phyloP scores from a whole-genome alignment of 148 eudicot species.

The Amaranthus cruentus region DNA sequence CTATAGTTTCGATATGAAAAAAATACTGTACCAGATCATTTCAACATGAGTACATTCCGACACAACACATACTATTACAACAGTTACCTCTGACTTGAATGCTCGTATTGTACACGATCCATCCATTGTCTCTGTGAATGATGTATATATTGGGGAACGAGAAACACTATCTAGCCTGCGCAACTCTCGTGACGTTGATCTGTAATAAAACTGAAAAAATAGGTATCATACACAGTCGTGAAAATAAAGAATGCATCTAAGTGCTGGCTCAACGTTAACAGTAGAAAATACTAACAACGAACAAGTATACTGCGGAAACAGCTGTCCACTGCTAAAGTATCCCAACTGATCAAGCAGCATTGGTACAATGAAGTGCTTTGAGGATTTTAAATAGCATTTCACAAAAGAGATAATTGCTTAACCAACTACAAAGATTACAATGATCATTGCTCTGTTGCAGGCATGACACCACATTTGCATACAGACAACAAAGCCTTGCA shows the following conservation, averaged over 20 bases:
- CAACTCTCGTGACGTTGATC: conserved; percentile 91
- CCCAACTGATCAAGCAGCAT: no score
- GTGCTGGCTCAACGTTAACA: not conserved
- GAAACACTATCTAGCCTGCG: conserved; percentile 98
- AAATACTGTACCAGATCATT: not conserved
- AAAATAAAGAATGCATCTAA: not conserved
- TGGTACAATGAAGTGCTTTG: no score
- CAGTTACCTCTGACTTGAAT: conserved; percentile 63
- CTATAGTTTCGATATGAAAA: not conserved
- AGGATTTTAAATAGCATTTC: no score
- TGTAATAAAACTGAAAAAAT: conserved; percentile 76
- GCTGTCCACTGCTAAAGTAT: no score
- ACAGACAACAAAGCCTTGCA: no score
- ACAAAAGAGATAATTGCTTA: no score
- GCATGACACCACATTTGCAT: no score
- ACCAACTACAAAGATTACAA: no score
- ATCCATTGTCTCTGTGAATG: conserved; percentile 89
- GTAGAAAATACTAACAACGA: not conserved
- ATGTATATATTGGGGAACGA: conserved; percentile 93
- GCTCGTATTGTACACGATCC: conserved; percentile 92
- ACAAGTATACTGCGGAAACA: not conserved
- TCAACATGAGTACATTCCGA: not conserved
- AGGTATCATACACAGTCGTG: conserved; percentile 19
- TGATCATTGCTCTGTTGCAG: no score
- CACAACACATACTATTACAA: not conserved